A percentile compares a stretch with the other conserved stretches of the same genome.
These are phyloP conservation scores for Seiridium cupressi DNA, from an alignment of 2,329 filamentous ascomycete genomes.

Conservation along the genomic window DNA sequence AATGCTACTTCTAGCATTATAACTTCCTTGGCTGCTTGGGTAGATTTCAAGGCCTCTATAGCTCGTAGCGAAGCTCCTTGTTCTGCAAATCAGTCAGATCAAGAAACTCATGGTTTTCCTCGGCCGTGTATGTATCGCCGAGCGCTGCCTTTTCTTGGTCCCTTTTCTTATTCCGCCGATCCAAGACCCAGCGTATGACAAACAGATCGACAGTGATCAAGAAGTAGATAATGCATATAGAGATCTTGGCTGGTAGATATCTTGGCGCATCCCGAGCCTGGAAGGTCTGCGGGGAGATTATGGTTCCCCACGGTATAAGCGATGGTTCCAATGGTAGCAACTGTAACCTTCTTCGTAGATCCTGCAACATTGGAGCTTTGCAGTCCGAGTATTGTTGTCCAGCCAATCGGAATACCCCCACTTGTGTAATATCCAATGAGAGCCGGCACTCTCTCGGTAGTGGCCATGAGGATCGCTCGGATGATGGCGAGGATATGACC, in stretches of 20 bases:
- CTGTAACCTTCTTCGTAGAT: constrained; percentile 34
- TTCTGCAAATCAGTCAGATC: constrained; percentile 25
- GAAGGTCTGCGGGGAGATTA: constrained; percentile 40
- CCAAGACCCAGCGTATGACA: constrained; percentile 27
- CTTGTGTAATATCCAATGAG: constrained; percentile 36
- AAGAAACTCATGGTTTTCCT: constrained; percentile 31
- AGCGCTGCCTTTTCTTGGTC: constrained; percentile 22
- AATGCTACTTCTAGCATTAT: no score
- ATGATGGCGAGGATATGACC: constrained; percentile 33
- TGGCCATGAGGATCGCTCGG: constrained; percentile 35
- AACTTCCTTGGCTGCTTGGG: no score
- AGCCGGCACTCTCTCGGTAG: constrained; percentile 31
- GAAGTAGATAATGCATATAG: constrained; percentile 10
- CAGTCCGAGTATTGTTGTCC: constrained; percentile 32
- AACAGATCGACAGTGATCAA: constrained; percentile 1
- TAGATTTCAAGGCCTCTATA: background rate
- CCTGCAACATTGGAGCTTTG: constrained; percentile 34
- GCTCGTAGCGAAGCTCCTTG: constrained; percentile 22
- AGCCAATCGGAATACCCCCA: constrained; percentile 34
- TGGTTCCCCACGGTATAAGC: constrained; percentile 37
- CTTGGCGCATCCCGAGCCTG: constrained; percentile 28
- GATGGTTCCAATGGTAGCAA: constrained; percentile 30
- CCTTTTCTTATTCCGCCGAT: constrained; percentile 25
- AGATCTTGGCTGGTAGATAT: constrained; percentile 19
- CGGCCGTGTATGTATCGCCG: constrained; percentile 20